phyloP scores from a whole-genome alignment of 768 basidiomycete genomes.

The Auricularia cornea region DNA sequence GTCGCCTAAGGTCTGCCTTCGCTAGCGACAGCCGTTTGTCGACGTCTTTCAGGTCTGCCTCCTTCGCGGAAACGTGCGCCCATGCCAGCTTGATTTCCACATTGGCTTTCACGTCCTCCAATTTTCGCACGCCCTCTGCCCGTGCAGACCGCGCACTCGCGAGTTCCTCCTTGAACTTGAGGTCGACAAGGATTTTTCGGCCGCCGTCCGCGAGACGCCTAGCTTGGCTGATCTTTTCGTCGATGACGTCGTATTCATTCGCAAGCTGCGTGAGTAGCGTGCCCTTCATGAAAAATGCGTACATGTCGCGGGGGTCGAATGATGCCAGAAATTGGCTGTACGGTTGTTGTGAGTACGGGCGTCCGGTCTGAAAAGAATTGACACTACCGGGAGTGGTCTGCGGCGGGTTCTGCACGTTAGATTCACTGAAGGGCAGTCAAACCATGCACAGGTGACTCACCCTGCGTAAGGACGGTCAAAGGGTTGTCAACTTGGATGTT shows the following conservation, averaged over 20 bases:
- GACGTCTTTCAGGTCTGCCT: conserved; percentile 23
- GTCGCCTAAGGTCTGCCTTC: not conserved
- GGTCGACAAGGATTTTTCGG: conserved; percentile 69
- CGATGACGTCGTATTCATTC: conserved; percentile 77
- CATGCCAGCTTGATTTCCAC: conserved; percentile 83
- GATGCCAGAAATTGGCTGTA: conserved; percentile 79
- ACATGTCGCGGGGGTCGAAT: conserved; percentile 75
- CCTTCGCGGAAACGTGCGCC: conserved; percentile 71
- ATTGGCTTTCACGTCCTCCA: conserved; percentile 56
- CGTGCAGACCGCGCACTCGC: conserved; percentile 57
- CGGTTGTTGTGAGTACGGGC: too few species aligned
- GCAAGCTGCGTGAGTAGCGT: too few species aligned
- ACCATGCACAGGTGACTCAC: conserved; percentile 29
- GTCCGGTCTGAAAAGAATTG: too few species aligned
- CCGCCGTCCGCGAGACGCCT: conserved; percentile 59
- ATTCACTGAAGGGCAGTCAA: too few species aligned
- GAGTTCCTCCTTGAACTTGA: conserved; percentile 49
- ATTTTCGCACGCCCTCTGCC: conserved; percentile 64
- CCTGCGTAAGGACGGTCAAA: conserved; percentile 90
- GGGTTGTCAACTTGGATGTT: conserved; percentile 96
- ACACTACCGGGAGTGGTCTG: too few species aligned
- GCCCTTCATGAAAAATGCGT: conserved; percentile 93
- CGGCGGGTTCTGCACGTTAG: too few species aligned
- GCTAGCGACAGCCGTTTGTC: not conserved
- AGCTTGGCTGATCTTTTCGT: conserved; percentile 64